Base-by-base conservation (phyloP, 192 early-diverging fungal genomes). In the Coemansia erecta region DNA sequence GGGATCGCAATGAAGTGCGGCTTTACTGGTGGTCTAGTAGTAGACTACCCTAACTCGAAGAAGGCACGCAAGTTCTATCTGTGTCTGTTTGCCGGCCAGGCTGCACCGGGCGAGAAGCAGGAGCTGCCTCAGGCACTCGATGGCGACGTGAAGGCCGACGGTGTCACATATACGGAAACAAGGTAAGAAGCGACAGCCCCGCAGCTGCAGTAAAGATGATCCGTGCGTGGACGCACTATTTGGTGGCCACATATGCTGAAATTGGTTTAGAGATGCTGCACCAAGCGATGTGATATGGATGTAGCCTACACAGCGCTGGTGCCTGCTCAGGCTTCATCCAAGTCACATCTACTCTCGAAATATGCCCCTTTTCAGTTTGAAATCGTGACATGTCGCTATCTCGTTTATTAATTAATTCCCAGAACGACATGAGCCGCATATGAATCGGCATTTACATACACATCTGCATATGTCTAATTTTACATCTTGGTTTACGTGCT, bases 61-160 rank as follows among this genome's bases (percentile, higher is more conserved):
- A 97, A 94, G 64, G 95, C 97, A 4, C 95, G 95, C 60, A 99
- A 99, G 73, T 97, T 91, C 69, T 98, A 91, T 58, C 77, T 98
- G 22, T 96, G 94, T 70, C 72, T 98, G 62, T 97, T 97, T 87
- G 94, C 97, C 6, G 97, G 97, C 8, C 90, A 85, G 65, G 84
- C 66, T 8, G 61, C 71, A 9, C 43, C 53, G 15, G 77, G 77
- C 26, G 52, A 54, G 31, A 70, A 60, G 50, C 77, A 73, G 23
- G 67, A 63, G 51, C 50, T 80, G 48, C 77, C 77, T 9, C 31
- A 64, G 61, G 77, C 67, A 0, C 64, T 80, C 8, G 71, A 65
- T 6, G 53, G 44, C 53, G 74, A 67, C 15, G 64, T 64, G 26
- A 31, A 17, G n/a, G 28, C 58, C 23, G 49, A n/a, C 31, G 57